These are phyloP conservation scores for Bertia moriformis DNA, from an alignment of 2,329 filamentous ascomycete genomes.

Conservation along the genomic window DNA sequence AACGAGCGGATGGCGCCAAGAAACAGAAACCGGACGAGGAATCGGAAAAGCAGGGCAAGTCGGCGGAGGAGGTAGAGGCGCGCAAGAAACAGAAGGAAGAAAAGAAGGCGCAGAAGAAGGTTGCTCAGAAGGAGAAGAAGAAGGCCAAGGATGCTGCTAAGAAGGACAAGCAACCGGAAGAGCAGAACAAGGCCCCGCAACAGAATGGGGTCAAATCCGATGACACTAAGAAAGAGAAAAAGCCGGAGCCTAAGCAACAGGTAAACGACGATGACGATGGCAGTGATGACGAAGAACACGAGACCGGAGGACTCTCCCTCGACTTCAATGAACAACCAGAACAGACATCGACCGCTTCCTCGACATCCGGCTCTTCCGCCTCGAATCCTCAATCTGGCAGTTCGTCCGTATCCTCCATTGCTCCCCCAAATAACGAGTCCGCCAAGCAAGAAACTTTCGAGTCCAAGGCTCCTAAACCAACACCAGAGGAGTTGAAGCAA, in stretches of 20 bases:
- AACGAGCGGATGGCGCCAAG: not conserved
- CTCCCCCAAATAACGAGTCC: slow-evolving; percentile 8
- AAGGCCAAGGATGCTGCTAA: not conserved
- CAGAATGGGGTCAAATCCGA: slow-evolving; percentile 10
- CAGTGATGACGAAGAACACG: slow-evolving; percentile 14
- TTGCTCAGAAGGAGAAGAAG: slow-evolving; percentile 7
- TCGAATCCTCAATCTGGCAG: slow-evolving; percentile 24
- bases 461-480: slow-evolving; percentile 23
- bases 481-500: slow-evolving; percentile 37
- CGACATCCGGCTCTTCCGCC: slow-evolving; percentile 16
- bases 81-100: slow-evolving; percentile 2
- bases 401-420: slow-evolving; percentile 30
- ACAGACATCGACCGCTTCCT: slow-evolving; percentile 15
- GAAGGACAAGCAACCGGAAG: slow-evolving; percentile 8
- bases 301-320: slow-evolving; percentile 14
- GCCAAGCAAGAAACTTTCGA: slow-evolving; percentile 4
- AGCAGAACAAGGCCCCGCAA: slow-evolving; percentile 7
- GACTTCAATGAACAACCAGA: slow-evolving; percentile 15
- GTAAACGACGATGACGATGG: slow-evolving; percentile 3
- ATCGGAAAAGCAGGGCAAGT: slow-evolving; percentile 4
- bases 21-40: not conserved
- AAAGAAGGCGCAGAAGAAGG: slow-evolving; percentile 8
- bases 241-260: not conserved
- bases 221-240: not conserved
- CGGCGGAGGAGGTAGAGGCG: not conserved